Conservation (phyloP, 2,329 filamentous ascomycete species). For the Fusarium newnesense region DNA sequence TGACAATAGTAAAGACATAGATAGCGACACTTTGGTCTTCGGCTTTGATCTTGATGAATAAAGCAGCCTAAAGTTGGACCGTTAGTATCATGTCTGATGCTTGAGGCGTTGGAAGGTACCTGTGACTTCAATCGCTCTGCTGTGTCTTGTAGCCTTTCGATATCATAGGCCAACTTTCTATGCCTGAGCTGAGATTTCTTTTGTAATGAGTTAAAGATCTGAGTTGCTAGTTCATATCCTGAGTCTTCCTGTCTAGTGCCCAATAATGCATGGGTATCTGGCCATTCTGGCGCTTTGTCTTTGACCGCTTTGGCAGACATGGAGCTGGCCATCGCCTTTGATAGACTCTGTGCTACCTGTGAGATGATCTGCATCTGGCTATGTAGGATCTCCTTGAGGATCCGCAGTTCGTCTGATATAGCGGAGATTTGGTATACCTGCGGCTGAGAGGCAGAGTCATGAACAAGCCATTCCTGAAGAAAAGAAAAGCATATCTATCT, state of each 20-base stretch:
- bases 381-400: background rate
- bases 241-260: no score
- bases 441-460: rapidly evolving
- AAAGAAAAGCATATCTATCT: rapidly evolving
- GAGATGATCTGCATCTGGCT: background rate
- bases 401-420: background rate
- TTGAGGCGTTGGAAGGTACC: background rate
- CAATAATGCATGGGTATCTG: background rate
- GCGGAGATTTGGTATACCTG: background rate
- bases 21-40: background rate
- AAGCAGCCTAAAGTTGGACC: background rate
- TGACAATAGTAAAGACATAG: background rate
- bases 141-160: background rate
- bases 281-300: rapidly evolving
- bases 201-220: no score
- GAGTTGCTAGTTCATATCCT: background rate
- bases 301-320: background rate
- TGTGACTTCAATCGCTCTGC: background rate
- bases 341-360: background rate
- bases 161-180: background rate
- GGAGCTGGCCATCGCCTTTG: background rate
- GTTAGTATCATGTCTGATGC: rapidly evolving
- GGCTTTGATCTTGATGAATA: background rate
- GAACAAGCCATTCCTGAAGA: background rate
- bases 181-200: background rate